phyloP scores from a whole-genome alignment of 192 early-diverging fungal species.

The Podila verticillata region DNA sequence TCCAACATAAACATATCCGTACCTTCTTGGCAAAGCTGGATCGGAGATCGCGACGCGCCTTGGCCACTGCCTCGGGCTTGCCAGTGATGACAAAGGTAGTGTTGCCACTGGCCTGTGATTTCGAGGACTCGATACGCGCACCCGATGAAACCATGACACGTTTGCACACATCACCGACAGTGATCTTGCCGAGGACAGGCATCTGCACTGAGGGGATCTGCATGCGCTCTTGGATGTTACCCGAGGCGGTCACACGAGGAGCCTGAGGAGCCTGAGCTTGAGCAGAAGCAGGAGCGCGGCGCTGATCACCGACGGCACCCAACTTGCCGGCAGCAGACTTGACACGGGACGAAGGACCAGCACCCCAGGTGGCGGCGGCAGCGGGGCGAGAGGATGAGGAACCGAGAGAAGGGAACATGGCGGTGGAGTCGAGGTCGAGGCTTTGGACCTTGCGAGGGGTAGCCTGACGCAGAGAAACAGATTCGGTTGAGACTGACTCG shows the following conservation, averaged over 20 bases:
- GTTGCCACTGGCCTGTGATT: constrained; percentile 72
- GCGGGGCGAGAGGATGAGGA: constrained; percentile 54
- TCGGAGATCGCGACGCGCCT: constrained; percentile 83
- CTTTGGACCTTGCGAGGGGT: constrained; percentile 38
- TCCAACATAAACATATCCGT: constrained; percentile 7
- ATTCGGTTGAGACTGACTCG: constrained; percentile 7
- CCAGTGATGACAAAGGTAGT: constrained; percentile 90
- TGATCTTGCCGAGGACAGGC: constrained; percentile 53
- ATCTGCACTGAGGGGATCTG: constrained; percentile 63
- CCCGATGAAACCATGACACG: constrained; percentile 71
- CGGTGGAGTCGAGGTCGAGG: constrained; percentile 68
- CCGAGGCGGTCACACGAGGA: constrained; percentile 31
- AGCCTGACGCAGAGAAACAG: constrained; percentile 23
- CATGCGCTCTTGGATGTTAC: constrained; percentile 67
- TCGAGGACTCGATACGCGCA: constrained; percentile 87
- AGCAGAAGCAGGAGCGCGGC: constrained; percentile 40
- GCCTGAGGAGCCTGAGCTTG: constrained; percentile 43
- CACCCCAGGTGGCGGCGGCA: constrained; percentile 50
- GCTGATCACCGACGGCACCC: constrained; percentile 53
- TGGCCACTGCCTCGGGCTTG: constrained; percentile 77
- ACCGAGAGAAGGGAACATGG: constrained; percentile 83
- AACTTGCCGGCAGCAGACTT: constrained; percentile 51
- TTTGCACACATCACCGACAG: constrained; percentile 66
- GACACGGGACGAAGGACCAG: constrained; percentile 53
- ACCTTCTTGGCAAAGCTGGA: constrained; percentile 76